Evolutionary conservation across 106 monocot species (phyloP).

Genomic region (Platanthera guangdongensis): DNA sequence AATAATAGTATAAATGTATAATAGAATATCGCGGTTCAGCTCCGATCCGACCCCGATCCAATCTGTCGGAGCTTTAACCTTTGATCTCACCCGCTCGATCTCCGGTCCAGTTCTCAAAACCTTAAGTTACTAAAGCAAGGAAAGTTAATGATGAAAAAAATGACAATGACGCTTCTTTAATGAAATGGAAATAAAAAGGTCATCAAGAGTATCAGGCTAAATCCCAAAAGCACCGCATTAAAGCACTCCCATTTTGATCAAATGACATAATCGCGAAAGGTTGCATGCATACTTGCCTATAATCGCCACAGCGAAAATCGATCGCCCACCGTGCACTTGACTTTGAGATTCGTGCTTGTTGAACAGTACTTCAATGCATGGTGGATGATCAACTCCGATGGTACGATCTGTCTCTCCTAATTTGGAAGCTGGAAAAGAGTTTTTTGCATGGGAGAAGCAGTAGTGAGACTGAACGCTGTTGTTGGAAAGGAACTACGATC

Average conservation of each 20-base stretch:
- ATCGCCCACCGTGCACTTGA: neutral
- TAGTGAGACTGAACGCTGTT: neutral
- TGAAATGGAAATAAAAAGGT: too few relatives aligned
- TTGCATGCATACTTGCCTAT: neutral
- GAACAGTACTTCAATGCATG: neutral
- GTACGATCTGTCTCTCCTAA: neutral
- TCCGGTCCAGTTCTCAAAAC: too few relatives aligned
- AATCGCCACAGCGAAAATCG: neutral
- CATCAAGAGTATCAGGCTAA: neutral
- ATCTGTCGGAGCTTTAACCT: too few relatives aligned
- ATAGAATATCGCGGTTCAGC: too few relatives aligned
- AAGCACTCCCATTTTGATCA: too few relatives aligned
- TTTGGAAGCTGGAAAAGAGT: slow-evolving; percentile 3
- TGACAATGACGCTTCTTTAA: too few relatives aligned
- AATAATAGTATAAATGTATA: too few relatives aligned
- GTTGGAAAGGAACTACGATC: neutral
- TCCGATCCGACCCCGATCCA: too few relatives aligned
- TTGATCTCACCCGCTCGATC: too few relatives aligned
- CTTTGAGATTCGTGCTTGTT: neutral
- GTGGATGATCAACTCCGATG: neutral
- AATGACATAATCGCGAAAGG: neutral
- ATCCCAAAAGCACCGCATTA: too few relatives aligned
- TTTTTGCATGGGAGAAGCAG: neutral
- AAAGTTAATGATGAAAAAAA: too few relatives aligned
- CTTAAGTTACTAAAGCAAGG: too few relatives aligned